Conservation (phyloP, 2,329 filamentous ascomycete species). For the Verticillium nubilum region DNA sequence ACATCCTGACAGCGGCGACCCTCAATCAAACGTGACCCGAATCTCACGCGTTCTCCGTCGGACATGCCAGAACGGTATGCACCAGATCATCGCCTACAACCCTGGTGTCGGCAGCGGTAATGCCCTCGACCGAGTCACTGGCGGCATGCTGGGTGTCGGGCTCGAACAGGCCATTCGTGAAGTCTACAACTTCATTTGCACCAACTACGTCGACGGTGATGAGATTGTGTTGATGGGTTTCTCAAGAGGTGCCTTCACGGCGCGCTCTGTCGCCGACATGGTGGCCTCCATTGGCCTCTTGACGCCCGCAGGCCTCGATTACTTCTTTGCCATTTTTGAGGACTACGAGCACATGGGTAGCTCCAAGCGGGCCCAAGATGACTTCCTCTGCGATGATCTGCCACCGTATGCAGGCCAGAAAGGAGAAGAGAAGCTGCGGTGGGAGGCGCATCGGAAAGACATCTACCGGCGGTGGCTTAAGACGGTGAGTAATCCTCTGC, state of each 20-base stretch:
- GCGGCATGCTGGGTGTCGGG: constrained; percentile 19
- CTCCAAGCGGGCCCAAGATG: constrained; percentile 8
- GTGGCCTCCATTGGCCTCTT: constrained; percentile 12
- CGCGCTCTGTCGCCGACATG: constrained; percentile 24
- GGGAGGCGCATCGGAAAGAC: constrained; percentile 25
- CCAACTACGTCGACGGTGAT: constrained; percentile 26
- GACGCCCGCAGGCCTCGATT: constrained; percentile 9
- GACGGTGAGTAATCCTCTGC: constrained; percentile 15
- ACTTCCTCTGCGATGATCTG: constrained; percentile 18
- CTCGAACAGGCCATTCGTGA: constrained; percentile 23
- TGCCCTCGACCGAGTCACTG: constrained; percentile 14
- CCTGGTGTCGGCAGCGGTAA: constrained; percentile 24
- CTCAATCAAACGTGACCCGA: constrained; percentile 24
- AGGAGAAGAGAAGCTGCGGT: constrained; percentile 22
- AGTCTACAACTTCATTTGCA: constrained; percentile 28
- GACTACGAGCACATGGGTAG: constrained; percentile 19
- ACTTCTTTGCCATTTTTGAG: constrained; percentile 9
- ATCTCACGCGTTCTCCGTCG: constrained; percentile 23
- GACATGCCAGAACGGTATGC: constrained; percentile 20
- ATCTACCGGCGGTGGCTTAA: constrained; percentile 31
- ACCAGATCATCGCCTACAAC: constrained; percentile 31
- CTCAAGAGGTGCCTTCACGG: constrained; percentile 29
- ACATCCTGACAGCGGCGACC: not conserved
- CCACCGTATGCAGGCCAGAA: constrained; percentile 16
- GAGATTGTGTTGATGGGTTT: constrained; percentile 29